Evolutionary conservation across 2,329 filamentous ascomycete genomes (phyloP), one percentile per base, ranked within the genome.

Genomic region (Penicillium oxalicum): DNA sequence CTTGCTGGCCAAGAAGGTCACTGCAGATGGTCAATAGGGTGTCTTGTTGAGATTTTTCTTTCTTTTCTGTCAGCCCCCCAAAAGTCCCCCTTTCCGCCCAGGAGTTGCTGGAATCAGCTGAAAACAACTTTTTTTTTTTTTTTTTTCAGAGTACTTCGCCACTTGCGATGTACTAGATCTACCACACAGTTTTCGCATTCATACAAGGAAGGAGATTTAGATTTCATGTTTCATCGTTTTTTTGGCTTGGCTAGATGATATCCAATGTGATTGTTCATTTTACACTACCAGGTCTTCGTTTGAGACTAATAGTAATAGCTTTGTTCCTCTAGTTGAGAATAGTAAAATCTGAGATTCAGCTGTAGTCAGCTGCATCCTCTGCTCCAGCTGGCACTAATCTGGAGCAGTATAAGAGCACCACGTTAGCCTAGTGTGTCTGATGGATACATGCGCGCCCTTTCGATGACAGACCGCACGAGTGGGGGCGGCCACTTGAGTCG

Each of bases 1-100:
- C 71, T 66, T 97, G 69, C 72, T 98, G 61, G 87, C 90, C 40
- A 75, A 76, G 64, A 85, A 85, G 77, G 61, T 59, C 26, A 54
- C 53, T 40, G 45, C 41, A 7, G 25, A 34, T 36, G 33, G 44
- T 44, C 47, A 49, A 45, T 49, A 49, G 18, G 35, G 29, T 39
- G 25, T 44, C 24, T 40, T 36, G 18, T 32, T 9, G 28, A 13
- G 26, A 35, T 28, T 25, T 45, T 41, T n/a, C n/a, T 11, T 7
- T 32, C 11, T 32, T 32, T 32, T 32, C 4, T 18, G 18, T 18
- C 18, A 18, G 18, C 29, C 29, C 29, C 28, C 29, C 29, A 11
- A 32, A 57, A 59, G 47, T 57, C 38, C 43, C 47, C 18, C 18
- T 50, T 51, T 51, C 54, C 44, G 49, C 45, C 50, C 40, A 35